Evolutionary conservation across 139 green algal genomes (phyloP).

Genomic region (Trebouxia sp.): DNA sequence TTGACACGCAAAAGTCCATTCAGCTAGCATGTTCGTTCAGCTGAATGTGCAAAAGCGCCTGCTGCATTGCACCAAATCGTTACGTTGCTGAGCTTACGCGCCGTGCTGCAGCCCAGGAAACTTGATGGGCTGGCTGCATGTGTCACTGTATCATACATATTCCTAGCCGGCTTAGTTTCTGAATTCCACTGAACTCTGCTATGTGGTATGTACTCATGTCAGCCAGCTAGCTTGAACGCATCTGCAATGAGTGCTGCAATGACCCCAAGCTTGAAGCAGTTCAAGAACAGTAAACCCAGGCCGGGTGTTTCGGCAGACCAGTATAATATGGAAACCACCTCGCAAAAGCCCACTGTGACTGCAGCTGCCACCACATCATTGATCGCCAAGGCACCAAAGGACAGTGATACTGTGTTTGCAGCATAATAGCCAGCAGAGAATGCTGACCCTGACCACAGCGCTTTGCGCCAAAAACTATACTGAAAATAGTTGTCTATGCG

Average conservation of each 20-base stretch:
- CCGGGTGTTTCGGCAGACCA: constrained; percentile 32
- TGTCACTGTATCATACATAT: too few relatives aligned
- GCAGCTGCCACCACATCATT: constrained; percentile 73
- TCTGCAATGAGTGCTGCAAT: constrained; percentile 59
- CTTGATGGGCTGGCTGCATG: too few relatives aligned
- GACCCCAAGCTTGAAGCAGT: constrained; percentile 70
- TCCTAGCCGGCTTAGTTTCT: too few relatives aligned
- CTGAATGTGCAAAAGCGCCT: too few relatives aligned
- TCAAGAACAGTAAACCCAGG: constrained; percentile 50
- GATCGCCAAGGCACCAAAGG: constrained; percentile 68
- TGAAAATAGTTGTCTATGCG: constrained; percentile 15
- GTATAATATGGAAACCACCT: constrained; percentile 44
- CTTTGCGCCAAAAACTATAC: background rate
- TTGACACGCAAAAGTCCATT: too few relatives aligned
- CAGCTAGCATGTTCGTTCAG: too few relatives aligned
- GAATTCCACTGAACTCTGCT: too few relatives aligned
- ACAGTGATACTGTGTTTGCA: constrained; percentile 63
- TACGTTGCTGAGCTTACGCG: too few relatives aligned
- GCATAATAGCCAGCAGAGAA: constrained; percentile 50
- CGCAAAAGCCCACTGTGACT: constrained; percentile 59
- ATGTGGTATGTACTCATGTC: too few relatives aligned
- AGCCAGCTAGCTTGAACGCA: constrained; percentile 63
- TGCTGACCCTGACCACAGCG: constrained; percentile 43
- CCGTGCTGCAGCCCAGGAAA: too few relatives aligned
- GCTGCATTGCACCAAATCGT: too few relatives aligned